These are phyloP conservation scores for Phytophthora cajani DNA, from an alignment of 352 stramenopile genomes.

Conservation along the genomic window DNA sequence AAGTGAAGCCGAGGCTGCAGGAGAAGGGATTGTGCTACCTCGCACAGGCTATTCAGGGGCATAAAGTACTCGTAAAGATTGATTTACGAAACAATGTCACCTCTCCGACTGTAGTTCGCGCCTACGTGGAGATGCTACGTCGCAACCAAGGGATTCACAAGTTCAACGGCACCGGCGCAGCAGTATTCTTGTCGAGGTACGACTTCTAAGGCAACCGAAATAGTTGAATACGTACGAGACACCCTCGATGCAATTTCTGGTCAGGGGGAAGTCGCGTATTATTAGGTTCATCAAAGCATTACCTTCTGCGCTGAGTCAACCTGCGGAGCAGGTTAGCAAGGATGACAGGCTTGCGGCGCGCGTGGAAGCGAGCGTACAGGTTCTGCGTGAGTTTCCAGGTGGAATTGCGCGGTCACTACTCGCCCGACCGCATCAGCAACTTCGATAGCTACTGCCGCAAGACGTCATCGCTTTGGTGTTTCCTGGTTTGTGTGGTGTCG, in stretches of 20 bases:
- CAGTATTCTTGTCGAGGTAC: conserved; percentile 60
- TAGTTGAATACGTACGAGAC: background rate
- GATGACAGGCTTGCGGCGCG: conserved; percentile 11
- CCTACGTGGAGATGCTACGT: conserved; percentile 50
- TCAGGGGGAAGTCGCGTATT: background rate
- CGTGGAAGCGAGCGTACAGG: conserved; percentile 15
- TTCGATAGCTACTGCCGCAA: conserved; percentile 13
- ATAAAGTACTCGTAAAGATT: conserved; percentile 46
- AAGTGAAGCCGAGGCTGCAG: conserved; percentile 41
- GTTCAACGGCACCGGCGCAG: conserved; percentile 62
- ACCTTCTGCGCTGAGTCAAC: conserved; percentile 14
- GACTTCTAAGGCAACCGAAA: conserved; percentile 20
- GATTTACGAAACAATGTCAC: conserved; percentile 64
- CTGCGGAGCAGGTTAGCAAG: background rate
- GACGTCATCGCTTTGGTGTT: background rate
- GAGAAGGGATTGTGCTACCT: conserved; percentile 52
- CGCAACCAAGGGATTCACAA: conserved; percentile 52
- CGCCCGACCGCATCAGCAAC: conserved; percentile 22
- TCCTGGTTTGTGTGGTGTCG: conserved; percentile 21
- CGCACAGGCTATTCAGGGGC: conserved; percentile 40
- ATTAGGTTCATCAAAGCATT: background rate
- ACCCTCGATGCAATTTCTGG: too few species aligned
- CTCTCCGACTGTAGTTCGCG: conserved; percentile 35
- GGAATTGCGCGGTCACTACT: conserved; percentile 52
- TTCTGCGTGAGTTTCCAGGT: conserved; percentile 31